Evolutionary conservation across 1,139 yeast genomes (phyloP).

Genomic region (Nakaseomyces bracarensis): DNA sequence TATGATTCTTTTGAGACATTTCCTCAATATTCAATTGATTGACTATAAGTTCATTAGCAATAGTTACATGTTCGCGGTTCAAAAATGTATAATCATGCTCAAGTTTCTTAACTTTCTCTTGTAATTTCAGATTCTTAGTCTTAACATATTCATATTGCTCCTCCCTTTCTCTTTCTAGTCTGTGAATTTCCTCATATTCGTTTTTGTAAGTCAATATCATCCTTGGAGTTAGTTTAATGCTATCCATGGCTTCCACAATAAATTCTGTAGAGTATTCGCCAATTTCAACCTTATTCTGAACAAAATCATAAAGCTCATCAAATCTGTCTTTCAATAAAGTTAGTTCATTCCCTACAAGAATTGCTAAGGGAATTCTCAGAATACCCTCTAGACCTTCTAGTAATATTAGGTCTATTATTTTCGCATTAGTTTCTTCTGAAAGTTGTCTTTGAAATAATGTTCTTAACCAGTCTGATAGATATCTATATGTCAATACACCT

Average conservation of each 20-base stretch:
- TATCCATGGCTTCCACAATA: slow-evolving; percentile 67
- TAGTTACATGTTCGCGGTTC: slow-evolving; percentile 70
- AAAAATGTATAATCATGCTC: slow-evolving; percentile 63
- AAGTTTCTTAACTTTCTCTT: slow-evolving; percentile 63
- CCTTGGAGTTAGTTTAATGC: slow-evolving; percentile 60
- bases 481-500: slow-evolving; percentile 43
- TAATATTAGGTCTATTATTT: slow-evolving; percentile 76
- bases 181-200: slow-evolving; percentile 69
- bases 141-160: slow-evolving; percentile 62
- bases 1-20: slow-evolving; percentile 54
- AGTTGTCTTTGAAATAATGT: slow-evolving; percentile 39
- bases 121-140: slow-evolving; percentile 59
- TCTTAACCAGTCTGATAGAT: slow-evolving; percentile 3
- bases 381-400: slow-evolving; percentile 85
- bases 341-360: slow-evolving; percentile 60
- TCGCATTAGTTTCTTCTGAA: slow-evolving; percentile 71
- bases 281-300: slow-evolving; percentile 29
- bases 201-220: slow-evolving; percentile 58
- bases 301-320: slow-evolving; percentile 65
- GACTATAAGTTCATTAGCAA: slow-evolving; percentile 66
- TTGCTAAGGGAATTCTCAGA: slow-evolving; percentile 68
- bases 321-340: slow-evolving; percentile 55
- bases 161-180: slow-evolving; percentile 56
- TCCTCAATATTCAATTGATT: slow-evolving; percentile 59
- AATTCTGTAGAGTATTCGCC: slow-evolving; percentile 60